A percentile compares a stretch with the other conserved stretches of the same genome.
phyloP scores from a whole-genome alignment of 139 green algal species.

The Closterium sp. region DNA sequence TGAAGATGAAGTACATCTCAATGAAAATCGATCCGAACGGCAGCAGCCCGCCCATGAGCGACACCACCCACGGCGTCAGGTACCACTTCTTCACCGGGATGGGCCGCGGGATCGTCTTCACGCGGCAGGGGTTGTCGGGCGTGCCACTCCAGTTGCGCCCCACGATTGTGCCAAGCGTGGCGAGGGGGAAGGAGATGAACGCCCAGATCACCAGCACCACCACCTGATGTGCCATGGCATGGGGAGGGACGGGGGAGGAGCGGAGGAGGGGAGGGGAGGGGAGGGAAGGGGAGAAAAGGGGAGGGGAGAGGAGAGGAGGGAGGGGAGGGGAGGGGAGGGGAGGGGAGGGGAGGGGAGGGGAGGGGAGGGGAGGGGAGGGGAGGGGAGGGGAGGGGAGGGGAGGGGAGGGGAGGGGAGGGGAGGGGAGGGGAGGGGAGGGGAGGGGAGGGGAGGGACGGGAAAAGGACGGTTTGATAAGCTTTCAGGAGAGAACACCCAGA shows the following conservation, averaged over 20 bases:
- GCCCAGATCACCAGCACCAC: constrained; percentile 82
- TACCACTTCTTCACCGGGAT: constrained; percentile 92
- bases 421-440: too few species aligned
- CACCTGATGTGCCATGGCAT: constrained; percentile 52
- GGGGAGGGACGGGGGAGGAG: background rate
- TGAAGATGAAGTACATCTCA: constrained; percentile 99
- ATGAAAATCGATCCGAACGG: constrained; percentile 99
- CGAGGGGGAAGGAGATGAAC: constrained; percentile 90
- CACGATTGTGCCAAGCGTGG: constrained; percentile 80
- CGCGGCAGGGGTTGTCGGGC: constrained; percentile 61
- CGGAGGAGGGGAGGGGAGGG: background rate
- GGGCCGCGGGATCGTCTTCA: constrained; percentile 90
- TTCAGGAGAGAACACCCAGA: too few species aligned
- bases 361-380: too few species aligned
- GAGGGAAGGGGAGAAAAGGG: background rate
- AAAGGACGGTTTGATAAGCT: too few species aligned
- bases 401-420: too few species aligned
- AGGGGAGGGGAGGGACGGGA: too few species aligned
- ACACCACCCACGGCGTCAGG: constrained; percentile 73
- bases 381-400: too few species aligned
- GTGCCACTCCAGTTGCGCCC: constrained; percentile 60
- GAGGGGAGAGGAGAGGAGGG: too few species aligned
- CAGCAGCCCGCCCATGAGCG: constrained; percentile 79
- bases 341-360: too few species aligned
- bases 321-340: too few species aligned